Evolutionary conservation across 345 rosid genomes (phyloP).

Genomic region (Populus euphratica): DNA sequence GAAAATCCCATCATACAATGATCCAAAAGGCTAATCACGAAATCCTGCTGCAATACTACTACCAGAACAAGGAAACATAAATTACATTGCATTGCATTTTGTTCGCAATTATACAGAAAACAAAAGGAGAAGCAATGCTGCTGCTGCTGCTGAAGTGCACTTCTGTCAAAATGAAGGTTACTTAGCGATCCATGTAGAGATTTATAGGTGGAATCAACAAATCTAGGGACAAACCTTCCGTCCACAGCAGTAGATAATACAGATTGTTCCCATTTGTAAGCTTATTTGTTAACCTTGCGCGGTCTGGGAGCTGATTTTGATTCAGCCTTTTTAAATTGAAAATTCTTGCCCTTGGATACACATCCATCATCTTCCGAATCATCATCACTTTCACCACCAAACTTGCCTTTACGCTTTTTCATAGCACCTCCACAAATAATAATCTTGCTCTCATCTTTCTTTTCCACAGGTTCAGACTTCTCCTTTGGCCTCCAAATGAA

Average conservation of each 20-base stretch:
- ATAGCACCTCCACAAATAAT: slow-evolving; percentile 43
- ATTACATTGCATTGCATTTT: neutral
- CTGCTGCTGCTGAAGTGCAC: neutral
- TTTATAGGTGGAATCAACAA: neutral
- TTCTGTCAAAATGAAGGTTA: neutral
- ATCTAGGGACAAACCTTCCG: neutral
- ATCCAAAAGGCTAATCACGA: neutral
- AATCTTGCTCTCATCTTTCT: slow-evolving; percentile 53
- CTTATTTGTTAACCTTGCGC: slow-evolving; percentile 38
- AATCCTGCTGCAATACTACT: neutral
- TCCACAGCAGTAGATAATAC: neutral
- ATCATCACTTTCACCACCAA: slow-evolving; percentile 39
- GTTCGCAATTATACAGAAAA: neutral
- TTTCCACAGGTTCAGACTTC: slow-evolving; percentile 43
- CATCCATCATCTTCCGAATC: slow-evolving; percentile 54
- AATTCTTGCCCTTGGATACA: slow-evolving; percentile 50
- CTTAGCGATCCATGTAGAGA: neutral
- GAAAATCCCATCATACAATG: neutral
- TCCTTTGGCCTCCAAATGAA: slow-evolving; percentile 88
- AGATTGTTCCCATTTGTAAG: neutral
- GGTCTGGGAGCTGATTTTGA: slow-evolving; percentile 26
- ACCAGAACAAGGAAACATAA: neutral
- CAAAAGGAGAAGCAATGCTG: neutral
- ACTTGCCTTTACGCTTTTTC: slow-evolving; percentile 50
- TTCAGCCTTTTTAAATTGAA: slow-evolving; percentile 33